Evolutionary conservation across 225 moss, liverwort and hornwort genomes (phyloP).

Genomic region (Asterella californica): DNA sequence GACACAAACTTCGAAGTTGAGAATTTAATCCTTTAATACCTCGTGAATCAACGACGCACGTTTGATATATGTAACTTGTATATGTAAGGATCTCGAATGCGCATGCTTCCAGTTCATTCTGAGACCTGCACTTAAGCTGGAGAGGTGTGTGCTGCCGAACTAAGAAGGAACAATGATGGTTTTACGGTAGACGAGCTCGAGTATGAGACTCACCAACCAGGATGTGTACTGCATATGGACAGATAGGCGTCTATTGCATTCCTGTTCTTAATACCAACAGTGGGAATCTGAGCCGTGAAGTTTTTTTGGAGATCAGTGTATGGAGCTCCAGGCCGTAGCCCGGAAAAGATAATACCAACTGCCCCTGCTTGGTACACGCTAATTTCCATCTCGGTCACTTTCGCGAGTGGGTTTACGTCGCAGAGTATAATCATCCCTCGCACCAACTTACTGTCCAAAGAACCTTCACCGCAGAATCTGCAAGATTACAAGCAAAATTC

Average conservation of each 20-base stretch:
- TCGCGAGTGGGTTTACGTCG: background rate
- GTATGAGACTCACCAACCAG: background rate
- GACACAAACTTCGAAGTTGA: background rate
- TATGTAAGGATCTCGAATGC: too few species aligned
- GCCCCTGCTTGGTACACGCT: background rate
- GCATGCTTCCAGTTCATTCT: too few species aligned
- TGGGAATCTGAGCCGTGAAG: background rate
- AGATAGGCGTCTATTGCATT: slow-evolving; percentile 6
- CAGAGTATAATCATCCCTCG: background rate
- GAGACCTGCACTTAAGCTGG: background rate
- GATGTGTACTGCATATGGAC: background rate
- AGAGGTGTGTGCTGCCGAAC: too few species aligned
- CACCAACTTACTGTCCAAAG: background rate
- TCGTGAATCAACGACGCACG: too few species aligned
- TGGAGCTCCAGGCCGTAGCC: too few species aligned
- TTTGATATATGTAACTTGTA: too few species aligned
- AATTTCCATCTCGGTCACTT: background rate
- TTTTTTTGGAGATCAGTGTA: too few species aligned
- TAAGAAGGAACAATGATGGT: background rate
- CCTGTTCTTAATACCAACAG: background rate
- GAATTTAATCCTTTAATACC: background rate
- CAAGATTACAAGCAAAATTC: background rate
- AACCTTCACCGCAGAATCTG: slow-evolving; percentile 12
- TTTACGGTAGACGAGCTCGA: background rate
- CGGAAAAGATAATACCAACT: slow-evolving; percentile 4